These are phyloP conservation scores for Phytophthora chlamydospora DNA, from an alignment of 352 stramenopile species.

Conservation along the genomic window DNA sequence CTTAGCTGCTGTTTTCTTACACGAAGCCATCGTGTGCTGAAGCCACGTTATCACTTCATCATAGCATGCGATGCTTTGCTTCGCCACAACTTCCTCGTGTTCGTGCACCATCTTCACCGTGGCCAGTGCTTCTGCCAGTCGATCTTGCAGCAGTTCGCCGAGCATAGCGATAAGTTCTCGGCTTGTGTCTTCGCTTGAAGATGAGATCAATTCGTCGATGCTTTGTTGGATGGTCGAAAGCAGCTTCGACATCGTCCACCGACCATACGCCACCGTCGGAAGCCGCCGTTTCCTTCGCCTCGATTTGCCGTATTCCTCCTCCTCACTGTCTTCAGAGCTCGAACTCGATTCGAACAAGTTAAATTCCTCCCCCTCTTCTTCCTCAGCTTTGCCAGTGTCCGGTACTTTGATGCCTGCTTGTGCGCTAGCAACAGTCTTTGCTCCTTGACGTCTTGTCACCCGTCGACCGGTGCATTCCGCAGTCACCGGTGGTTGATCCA, in stretches of 20 bases:
- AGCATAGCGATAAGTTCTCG: conserved; percentile 36
- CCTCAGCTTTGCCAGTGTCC: conserved; percentile 5
- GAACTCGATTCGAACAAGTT: too few relatives aligned
- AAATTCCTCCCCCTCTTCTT: background rate
- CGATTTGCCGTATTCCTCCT: conserved; percentile 1
- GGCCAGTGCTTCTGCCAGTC: conserved; percentile 26
- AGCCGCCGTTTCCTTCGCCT: conserved; percentile 15
- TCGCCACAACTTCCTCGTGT: conserved; percentile 31
- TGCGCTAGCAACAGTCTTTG: conserved; percentile 1
- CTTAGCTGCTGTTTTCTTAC: conserved; percentile 24
- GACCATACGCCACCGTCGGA: conserved; percentile 31
- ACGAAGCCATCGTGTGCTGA: conserved; percentile 39
- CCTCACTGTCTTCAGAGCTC: background rate
- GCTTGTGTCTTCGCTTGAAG: conserved; percentile 24
- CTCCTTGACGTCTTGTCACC: conserved; percentile 24
- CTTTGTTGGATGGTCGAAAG: conserved; percentile 42
- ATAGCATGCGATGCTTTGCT: conserved; percentile 39
- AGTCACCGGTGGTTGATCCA: conserved; percentile 27
- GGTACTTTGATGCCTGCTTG: background rate
- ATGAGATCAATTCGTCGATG: conserved; percentile 28
- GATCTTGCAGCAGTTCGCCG: conserved; percentile 36
- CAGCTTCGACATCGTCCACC: conserved; percentile 60
- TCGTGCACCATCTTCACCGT: conserved; percentile 16
- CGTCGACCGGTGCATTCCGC: conserved; percentile 10
- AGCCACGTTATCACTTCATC: conserved; percentile 55